Base-by-base conservation (phyloP, 352 stramenopile species). In the Phytophthora idaei region DNA sequence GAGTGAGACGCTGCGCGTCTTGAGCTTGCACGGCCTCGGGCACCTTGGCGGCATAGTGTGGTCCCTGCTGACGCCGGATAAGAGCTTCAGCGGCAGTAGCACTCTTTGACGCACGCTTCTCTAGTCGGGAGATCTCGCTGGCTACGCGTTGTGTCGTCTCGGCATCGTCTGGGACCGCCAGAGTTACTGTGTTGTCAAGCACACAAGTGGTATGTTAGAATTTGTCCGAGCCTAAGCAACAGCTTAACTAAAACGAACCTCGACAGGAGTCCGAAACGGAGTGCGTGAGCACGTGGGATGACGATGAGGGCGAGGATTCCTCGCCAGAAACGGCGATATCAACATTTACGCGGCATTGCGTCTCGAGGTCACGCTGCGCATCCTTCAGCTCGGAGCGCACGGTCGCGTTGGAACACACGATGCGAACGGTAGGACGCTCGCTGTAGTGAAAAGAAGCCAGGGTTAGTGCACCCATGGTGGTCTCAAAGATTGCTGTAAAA, bases 91-190 rank as follows among this genome's bases (percentile, higher is more conserved):
- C 49, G 1, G 85, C 75, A 7, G 80, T 76, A 10, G 73, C 36
- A 57, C 76, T 85, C 65, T 96, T 96, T 3, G 28, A 48, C 0
- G 72, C 64, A 36, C 85, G 83, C 48, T 96, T 96, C 27, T 82
- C 70, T 15, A 96, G 61, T 5, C 88, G 76, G 4, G 63, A 58
- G 28, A 94, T 81, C 60, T 96, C 88, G 8, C 72, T 63, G 5
- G 75, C 66, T 17, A 94, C 74, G 10, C 88, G 84, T 41, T 83
- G 69, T 5, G 78, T 83, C 10, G 83, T 96, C 47, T 94, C 85
- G 2, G 74, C 61, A 45, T 90, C 81, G 17, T 90, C 64, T 3
- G 86, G 83, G 1, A 96, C 78, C 11, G 73, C 74, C 42, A 93
- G 73, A 59, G 81, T 54, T 21, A 95, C 88, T 95, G 39, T 28